Evolutionary conservation across 345 rosid species (phyloP).

Genomic region (Eucalyptus fibrosa): DNA sequence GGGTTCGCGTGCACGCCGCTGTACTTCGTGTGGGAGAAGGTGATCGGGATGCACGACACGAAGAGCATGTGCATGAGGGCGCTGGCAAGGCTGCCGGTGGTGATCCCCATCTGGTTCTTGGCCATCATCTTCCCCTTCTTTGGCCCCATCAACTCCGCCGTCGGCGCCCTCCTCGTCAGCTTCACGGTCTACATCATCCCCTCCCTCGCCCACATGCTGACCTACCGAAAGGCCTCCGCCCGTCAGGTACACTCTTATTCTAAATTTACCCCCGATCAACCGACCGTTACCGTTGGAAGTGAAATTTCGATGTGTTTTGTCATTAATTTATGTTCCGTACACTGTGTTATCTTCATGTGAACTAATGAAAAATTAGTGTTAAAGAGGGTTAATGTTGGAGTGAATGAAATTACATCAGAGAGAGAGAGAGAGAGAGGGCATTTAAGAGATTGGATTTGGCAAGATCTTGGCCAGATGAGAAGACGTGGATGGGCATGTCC

Average conservation of each 20-base stretch:
- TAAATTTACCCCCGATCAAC: neutral
- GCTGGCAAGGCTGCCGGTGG: slow-evolving; percentile 82
- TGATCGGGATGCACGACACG: slow-evolving; percentile 95
- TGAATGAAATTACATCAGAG: neutral
- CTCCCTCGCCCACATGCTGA: slow-evolving; percentile 90
- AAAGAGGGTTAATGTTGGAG: neutral
- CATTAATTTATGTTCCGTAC: neutral
- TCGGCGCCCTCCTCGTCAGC: slow-evolving; percentile 96
- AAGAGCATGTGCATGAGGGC: slow-evolving; percentile 87
- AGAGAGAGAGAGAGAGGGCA: slow-evolving; percentile 6
- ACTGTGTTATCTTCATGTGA: neutral
- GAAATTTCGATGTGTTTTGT: too few species aligned
- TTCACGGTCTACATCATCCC: slow-evolving; percentile 99
- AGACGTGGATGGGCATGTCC: slow-evolving; percentile 16
- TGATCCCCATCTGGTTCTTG: slow-evolving; percentile 94
- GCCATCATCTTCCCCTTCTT: slow-evolving; percentile 98
- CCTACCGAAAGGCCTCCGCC: slow-evolving; percentile 87
- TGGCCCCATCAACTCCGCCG: slow-evolving; percentile 95
- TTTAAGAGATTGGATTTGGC: slow-evolving; percentile 30
- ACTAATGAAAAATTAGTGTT: neutral
- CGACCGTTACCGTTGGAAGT: neutral
- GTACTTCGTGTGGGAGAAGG: slow-evolving; percentile 99
- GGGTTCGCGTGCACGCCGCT: slow-evolving; percentile 97
- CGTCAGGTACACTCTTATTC: slow-evolving; percentile 50
- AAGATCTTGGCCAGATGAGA: slow-evolving; percentile 1